A percentile compares a stretch with the other conserved stretches of the same genome.
Evolutionary conservation across 208 protist species (phyloP).

Genomic region (Leishmania tarentolae): DNA sequence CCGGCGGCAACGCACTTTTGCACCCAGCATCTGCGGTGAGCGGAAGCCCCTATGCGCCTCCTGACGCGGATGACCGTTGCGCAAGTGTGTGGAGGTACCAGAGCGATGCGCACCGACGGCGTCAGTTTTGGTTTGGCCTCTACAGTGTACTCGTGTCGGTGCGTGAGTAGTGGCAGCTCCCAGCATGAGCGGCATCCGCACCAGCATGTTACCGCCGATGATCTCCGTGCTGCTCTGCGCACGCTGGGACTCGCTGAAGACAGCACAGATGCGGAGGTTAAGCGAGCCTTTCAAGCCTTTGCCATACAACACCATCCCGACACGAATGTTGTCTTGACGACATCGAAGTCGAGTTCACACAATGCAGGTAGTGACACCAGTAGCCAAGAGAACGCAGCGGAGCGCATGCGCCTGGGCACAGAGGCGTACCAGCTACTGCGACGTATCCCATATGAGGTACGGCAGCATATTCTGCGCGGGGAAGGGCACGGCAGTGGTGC

Average conservation of each 20-base stretch:
- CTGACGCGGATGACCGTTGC: not conserved
- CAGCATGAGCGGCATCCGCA: slow-evolving; percentile 3
- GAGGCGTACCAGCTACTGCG: slow-evolving; percentile 73
- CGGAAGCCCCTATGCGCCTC: not conserved
- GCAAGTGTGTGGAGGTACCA: not conserved
- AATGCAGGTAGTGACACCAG: not conserved
- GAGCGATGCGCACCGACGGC: not conserved
- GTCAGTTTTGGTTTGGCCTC: not conserved
- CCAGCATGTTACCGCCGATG: slow-evolving; percentile 29
- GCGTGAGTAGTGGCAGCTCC: slow-evolving; percentile 1
- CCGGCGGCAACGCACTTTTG: not conserved
- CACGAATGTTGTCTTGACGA: slow-evolving; percentile 6
- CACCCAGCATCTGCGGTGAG: not conserved
- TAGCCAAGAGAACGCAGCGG: not conserved
- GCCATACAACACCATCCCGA: slow-evolving; percentile 70
- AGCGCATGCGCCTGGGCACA: slow-evolving; percentile 34
- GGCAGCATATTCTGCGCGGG: slow-evolving; percentile 41
- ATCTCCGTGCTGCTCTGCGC: slow-evolving; percentile 45
- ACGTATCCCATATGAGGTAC: slow-evolving; percentile 26
- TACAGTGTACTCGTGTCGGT: slow-evolving; percentile 3
- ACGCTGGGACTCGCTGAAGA: slow-evolving; percentile 38
- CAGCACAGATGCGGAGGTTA: slow-evolving; percentile 67
- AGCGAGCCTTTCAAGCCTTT: slow-evolving; percentile 50
- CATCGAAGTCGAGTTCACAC: not conserved
- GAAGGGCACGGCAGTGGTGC: not conserved